These are phyloP conservation scores for Thalassiosira ordinaria DNA, from an alignment of 352 stramenopile genomes.

Conservation along the genomic window DNA sequence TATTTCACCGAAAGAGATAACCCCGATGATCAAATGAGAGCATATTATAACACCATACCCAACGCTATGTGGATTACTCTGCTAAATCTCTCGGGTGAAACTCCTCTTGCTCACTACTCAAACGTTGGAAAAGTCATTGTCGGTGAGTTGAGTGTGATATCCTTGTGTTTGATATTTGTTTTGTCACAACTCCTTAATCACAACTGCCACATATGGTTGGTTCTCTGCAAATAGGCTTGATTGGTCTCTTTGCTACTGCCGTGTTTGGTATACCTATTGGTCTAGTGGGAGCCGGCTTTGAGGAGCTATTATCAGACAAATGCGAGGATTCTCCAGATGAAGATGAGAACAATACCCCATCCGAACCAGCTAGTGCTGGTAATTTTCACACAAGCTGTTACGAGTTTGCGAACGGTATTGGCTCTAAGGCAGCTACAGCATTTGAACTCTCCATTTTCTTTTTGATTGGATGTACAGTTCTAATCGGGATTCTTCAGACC, in stretches of 20 bases:
- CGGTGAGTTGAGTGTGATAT: constrained; percentile 3
- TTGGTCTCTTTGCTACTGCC: constrained; percentile 84
- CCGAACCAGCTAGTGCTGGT: not conserved
- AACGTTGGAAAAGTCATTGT: constrained; percentile 78
- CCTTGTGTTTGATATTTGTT: not conserved
- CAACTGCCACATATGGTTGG: too few species aligned
- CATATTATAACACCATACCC: constrained; percentile 85
- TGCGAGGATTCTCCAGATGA: constrained; percentile 68
- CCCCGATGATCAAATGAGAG: constrained; percentile 79
- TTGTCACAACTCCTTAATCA: too few species aligned
- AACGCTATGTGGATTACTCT: constrained; percentile 88
- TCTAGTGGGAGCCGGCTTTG: constrained; percentile 84
- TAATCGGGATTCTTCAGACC: constrained; percentile 73
- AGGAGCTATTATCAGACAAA: constrained; percentile 78
- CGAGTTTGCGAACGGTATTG: constrained; percentile 76
- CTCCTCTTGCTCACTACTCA: constrained; percentile 82
- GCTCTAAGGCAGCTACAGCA: constrained; percentile 43
- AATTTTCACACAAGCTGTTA: constrained; percentile 50
- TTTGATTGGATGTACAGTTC: constrained; percentile 71
- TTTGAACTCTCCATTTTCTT: constrained; percentile 79
- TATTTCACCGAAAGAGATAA: constrained; percentile 85
- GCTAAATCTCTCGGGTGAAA: constrained; percentile 85
- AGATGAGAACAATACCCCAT: constrained; percentile 22
- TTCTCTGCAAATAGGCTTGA: constrained; percentile 57
- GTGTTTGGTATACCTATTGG: constrained; percentile 85